Evolutionary conservation across 2,329 filamentous ascomycete species (phyloP), one percentile per base, ranked within the genome.

Genomic region (Chaetomium sp.): DNA sequence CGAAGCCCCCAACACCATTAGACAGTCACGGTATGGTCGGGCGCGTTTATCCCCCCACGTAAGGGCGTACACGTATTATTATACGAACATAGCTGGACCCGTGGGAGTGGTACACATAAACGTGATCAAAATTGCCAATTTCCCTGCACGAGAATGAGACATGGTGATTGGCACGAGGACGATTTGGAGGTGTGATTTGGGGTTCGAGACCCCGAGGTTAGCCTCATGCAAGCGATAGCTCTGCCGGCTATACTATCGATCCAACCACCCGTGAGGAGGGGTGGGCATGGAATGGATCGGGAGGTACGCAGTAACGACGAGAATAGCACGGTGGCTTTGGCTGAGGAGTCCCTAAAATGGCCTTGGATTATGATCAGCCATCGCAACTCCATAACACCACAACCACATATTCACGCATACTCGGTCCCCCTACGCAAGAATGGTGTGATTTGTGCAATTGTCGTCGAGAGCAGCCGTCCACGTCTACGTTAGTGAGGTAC

Each of bases 111-210:
- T 50, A 56, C 27, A 57, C 35, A 19, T 21, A 12, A 25, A 8
- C 25, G 54, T 19, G 21, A 29, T 57, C 54, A 27, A 57, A 29
- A 57, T 57, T 57, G 54, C 21, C 54, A 57, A 57, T 57, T 57
- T 57, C 33, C 13, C 16, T 29, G 54, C 4, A 45, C 21, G 2
- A 19, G 33, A 42, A 7, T 13, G 13, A 27, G 21, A 6, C 54
- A 25, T 13, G 23, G 25, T 58, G 38, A 47, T 49, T 58, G 56
- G 56, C 19, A 33, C 6, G 25, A 9, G 35, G 29, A 33, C 19
- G 2, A 12, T n/a, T 55, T 33, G 31, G 53, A 55, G 53, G n/a
- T 38, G 53, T 35, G 29, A 56, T 23, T 56, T 33, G 19, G 31
- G 19, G 53, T 56, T 56, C 29, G 53, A 38, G 53, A 56, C 53